These are phyloP conservation scores for Alternaria alternata DNA, from an alignment of 2,329 filamentous ascomycete species.

Conservation along the genomic window DNA sequence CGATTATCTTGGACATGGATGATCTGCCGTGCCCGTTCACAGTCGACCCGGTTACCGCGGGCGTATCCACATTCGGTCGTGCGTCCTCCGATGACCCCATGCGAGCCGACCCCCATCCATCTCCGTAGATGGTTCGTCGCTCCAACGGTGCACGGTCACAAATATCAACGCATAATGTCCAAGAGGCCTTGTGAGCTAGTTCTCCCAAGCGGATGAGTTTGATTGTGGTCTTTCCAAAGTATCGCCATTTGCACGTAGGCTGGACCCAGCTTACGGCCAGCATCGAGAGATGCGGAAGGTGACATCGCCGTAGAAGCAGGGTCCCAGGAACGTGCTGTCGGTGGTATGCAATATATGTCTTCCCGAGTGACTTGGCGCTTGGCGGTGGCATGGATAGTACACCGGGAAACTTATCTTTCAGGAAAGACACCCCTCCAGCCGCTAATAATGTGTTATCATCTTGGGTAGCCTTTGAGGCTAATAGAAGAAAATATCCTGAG, in stretches of 20 bases:
- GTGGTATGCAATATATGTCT: neutral
- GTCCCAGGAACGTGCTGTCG: constrained; percentile 3
- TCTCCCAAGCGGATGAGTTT: neutral
- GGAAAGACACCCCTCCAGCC: neutral
- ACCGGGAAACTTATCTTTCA: neutral
- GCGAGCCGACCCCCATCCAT: neutral
- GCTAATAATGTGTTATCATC: neutral
- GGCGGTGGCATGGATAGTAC: neutral
- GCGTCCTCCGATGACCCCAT: constrained; percentile 1
- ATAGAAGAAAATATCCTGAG: neutral
- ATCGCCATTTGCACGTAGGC: neutral
- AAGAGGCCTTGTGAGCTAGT: neutral
- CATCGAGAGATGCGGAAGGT: constrained; percentile 5
- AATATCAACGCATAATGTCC: neutral
- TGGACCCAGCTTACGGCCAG: neutral
- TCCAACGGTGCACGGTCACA: neutral
- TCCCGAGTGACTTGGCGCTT: neutral
- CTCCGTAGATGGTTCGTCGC: neutral
- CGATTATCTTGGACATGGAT: constrained; percentile 1
- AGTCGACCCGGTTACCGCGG: neutral
- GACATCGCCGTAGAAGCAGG: constrained; percentile 3
- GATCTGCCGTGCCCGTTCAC: constrained; percentile 1
- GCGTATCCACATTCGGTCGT: constrained; percentile 5
- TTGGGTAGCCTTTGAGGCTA: neutral
- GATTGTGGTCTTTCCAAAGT: neutral